phyloP scores from a whole-genome alignment of 2,329 filamentous ascomycete species.

The Ophiosphaerella herpotricha region DNA sequence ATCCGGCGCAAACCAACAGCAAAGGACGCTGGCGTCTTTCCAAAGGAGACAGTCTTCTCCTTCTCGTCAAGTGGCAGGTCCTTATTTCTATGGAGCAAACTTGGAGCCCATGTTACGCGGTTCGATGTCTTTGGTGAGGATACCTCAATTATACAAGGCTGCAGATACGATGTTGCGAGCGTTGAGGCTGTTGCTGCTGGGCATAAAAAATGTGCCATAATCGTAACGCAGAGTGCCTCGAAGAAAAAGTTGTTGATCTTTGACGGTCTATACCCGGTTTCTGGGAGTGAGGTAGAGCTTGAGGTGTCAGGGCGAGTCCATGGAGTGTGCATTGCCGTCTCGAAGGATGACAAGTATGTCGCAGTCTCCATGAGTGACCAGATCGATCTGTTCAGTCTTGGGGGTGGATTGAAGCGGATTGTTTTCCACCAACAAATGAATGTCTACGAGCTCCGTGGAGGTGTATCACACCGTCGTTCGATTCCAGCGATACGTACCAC shows the following conservation, averaged over 20 bases:
- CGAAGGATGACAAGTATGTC: constrained; percentile 26
- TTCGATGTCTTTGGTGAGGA: constrained; percentile 37
- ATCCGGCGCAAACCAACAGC: constrained; percentile 23
- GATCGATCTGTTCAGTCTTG: constrained; percentile 26
- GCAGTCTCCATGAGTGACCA: constrained; percentile 26
- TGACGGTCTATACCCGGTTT: constrained; percentile 24
- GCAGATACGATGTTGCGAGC: constrained; percentile 38
- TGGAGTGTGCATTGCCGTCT: constrained; percentile 25
- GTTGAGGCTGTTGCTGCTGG: constrained; percentile 42
- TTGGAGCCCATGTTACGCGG: constrained; percentile 23
- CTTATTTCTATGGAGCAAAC: constrained; percentile 26
- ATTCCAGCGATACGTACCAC: constrained; percentile 21
- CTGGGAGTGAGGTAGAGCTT: constrained; percentile 21
- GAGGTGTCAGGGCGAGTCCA: constrained; percentile 13
- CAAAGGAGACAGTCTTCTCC: constrained; percentile 35
- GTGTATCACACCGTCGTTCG: constrained; percentile 23
- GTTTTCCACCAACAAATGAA: constrained; percentile 33
- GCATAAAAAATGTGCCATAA: constrained; percentile 38
- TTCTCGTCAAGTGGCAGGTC: constrained; percentile 37
- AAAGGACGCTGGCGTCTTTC: constrained; percentile 25
- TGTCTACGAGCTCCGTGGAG: constrained; percentile 29
- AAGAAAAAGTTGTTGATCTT: constrained; percentile 32
- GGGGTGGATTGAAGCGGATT: constrained; percentile 21
- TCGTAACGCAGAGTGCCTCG: constrained; percentile 26
- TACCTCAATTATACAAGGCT: constrained; percentile 29